Conservation (phyloP, 2,329 filamentous ascomycete genomes). For the Penicillium freii region DNA sequence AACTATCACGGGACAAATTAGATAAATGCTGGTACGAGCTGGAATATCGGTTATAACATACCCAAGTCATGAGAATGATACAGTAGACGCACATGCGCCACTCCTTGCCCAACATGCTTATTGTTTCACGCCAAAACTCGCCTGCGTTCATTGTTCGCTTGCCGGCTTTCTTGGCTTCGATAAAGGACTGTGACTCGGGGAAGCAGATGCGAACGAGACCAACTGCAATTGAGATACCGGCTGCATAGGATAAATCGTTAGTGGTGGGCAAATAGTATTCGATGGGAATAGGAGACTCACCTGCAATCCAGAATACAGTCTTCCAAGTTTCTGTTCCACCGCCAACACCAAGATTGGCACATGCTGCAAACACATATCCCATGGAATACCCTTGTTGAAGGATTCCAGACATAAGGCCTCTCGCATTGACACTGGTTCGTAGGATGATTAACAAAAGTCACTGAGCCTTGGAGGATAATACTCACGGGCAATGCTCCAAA, state of each 20-base stretch:
- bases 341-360: conserved; percentile 69
- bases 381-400: conserved; percentile 79
- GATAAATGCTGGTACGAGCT: neutral
- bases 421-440: conserved; percentile 52
- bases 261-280: neutral
- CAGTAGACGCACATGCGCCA: conserved; percentile 79
- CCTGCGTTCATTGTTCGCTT: conserved; percentile 47
- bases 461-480: neutral
- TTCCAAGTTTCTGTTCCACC: conserved; percentile 60
- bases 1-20: conserved; percentile 37
- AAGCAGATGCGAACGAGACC: conserved; percentile 66
- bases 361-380: conserved; percentile 74
- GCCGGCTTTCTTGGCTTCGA: conserved; percentile 63
- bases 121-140: conserved; percentile 68
- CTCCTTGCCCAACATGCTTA: conserved; percentile 64
- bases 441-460: neutral
- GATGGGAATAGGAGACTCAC: conserved; percentile 28
- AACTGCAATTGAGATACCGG: conserved; percentile 49
- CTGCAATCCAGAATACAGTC: conserved; percentile 69
- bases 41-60: conserved; percentile 5
- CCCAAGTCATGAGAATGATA: conserved; percentile 72
- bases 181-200: conserved; percentile 73
- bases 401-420: conserved; percentile 79
- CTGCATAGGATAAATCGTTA: conserved; percentile 11
- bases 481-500: conserved; percentile 65